Evolutionary conservation across 2,329 filamentous ascomycete species (phyloP), one percentile per base, ranked within the genome.

Genomic region (Pseudogymnoascus sp.): DNA sequence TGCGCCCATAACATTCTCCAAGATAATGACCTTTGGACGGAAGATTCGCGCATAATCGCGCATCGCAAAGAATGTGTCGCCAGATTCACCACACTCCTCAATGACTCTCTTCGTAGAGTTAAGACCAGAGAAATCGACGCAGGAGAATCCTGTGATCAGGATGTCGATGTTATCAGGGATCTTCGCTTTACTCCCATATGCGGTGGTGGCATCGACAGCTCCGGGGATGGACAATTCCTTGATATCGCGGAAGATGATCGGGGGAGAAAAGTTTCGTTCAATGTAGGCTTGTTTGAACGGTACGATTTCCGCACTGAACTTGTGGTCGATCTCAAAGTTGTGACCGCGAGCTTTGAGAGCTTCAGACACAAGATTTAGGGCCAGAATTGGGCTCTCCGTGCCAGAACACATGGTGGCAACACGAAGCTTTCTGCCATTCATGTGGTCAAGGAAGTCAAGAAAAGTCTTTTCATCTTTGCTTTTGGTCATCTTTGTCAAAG

Each of bases 341-440:
- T 67, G 67, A 1, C 71, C 65, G 19, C 71, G 59, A 16, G 33
- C 10, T 61, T 42, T 61, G 6, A 61, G 59, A 0, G 59, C 75
- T 14, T 82, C 76, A 40, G 75, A 72, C 53, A 91, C 74, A 72
- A 86, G 76, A 13, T 84, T 76, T 13, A 91, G 71, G 0, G 86
- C 86, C 1, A 92, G 77, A 1, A 93, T 75, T 0, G 90, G 90
- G 4, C 85, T 85, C 68, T 93, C 90, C 0, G 90, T 93, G 0
- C 90, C 90, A 1, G 89, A 92, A 71, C 89, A 93, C 77, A 92
- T 84, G 0, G 90, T 93, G 0, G 81, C 88, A 26, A 92, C 77
- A 7, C 80, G 75, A 26, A 88, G 68, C 4, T 76, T 70, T 6
- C 76, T 70, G 2, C 70, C 70, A 7, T 73, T 69, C 1, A 79